phyloP scores from a whole-genome alignment of 805 yeast genomes.

The Priceomyces melissophilus region DNA sequence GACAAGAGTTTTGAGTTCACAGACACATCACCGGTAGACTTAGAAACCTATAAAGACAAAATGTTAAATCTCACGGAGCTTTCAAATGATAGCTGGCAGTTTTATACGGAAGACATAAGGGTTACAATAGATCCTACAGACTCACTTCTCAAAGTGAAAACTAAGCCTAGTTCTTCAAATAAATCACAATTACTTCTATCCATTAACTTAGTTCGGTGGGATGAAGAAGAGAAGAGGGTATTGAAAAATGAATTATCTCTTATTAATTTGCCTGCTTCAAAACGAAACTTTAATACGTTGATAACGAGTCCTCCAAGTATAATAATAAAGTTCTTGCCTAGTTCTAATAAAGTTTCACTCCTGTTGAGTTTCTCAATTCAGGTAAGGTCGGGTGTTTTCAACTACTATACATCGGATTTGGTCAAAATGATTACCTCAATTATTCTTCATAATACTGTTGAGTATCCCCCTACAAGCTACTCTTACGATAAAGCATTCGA shows the following conservation, averaged over 20 bases:
- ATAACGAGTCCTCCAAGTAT: constrained; percentile 5
- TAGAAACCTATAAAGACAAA: constrained; percentile 3
- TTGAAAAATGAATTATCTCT: constrained; percentile 14
- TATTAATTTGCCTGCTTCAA: constrained; percentile 9
- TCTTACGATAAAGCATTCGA: constrained; percentile 1
- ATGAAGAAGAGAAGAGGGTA: constrained; percentile 1
- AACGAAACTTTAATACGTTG: constrained; percentile 8
- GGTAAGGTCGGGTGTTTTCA: constrained; percentile 16
- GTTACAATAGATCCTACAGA: constrained; percentile 8
- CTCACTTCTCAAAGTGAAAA: constrained; percentile 8
- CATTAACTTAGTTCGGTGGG: constrained; percentile 7
- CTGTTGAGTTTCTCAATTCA: constrained; percentile 12
- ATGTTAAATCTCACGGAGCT: constrained; percentile 2
- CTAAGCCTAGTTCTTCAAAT: constrained; percentile 8
- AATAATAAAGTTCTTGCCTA: constrained; percentile 10
- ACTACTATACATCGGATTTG: constrained; percentile 15
- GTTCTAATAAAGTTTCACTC: constrained; percentile 9
- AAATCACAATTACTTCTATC: constrained; percentile 11
- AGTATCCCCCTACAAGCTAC: constrained; percentile 5
- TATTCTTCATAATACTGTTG: neutral
- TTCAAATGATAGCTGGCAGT: constrained; percentile 4
- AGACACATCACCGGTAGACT: constrained; percentile 9
- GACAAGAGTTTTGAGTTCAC: constrained; percentile 8
- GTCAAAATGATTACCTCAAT: constrained; percentile 2
- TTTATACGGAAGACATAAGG: constrained; percentile 13